Conservation (phyloP, 176 grass and related monocot genomes). For the Carex littledalei region DNA sequence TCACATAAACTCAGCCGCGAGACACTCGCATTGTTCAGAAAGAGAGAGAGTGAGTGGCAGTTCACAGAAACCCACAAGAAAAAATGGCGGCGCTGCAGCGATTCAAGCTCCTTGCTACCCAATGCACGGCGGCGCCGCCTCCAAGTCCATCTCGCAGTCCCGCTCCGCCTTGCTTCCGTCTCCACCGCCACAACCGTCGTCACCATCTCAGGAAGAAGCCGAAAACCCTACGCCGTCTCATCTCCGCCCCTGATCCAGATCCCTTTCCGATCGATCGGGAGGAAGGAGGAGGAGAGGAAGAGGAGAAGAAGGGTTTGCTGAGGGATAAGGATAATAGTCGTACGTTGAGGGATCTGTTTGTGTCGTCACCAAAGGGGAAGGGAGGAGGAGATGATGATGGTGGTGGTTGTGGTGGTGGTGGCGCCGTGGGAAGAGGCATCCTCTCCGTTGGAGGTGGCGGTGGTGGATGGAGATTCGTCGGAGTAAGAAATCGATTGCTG, state of each 20-base stretch:
- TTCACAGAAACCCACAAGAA: neutral
- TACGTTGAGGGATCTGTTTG: constrained; percentile 29
- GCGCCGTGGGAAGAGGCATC: neutral
- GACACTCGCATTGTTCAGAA: neutral
- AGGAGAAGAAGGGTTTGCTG: constrained; percentile 29
- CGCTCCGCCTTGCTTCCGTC: constrained; percentile 1
- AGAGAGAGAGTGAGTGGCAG: neutral
- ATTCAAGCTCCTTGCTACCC: constrained; percentile 35
- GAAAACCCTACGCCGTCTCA: neutral
- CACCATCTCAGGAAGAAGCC: neutral
- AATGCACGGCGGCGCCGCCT: constrained; percentile 23
- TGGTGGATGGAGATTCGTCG: constrained; percentile 14
- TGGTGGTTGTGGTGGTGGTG: neutral
- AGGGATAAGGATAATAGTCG: neutral
- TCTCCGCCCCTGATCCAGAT: constrained; percentile 7
- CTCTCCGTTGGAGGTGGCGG: neutral
- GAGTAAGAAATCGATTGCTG: constrained; percentile 21
- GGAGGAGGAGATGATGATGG: neutral
- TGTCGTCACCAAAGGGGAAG: constrained; percentile 20
- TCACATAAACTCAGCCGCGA: neutral
- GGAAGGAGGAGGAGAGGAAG: constrained; percentile 13
- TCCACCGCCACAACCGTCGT: neutral
- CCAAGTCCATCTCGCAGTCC: constrained; percentile 30
- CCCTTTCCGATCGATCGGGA: neutral
- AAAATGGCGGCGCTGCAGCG: constrained; percentile 29